Conservation (phyloP, 345 rosid species). For the Noccaea caerulescens region DNA sequence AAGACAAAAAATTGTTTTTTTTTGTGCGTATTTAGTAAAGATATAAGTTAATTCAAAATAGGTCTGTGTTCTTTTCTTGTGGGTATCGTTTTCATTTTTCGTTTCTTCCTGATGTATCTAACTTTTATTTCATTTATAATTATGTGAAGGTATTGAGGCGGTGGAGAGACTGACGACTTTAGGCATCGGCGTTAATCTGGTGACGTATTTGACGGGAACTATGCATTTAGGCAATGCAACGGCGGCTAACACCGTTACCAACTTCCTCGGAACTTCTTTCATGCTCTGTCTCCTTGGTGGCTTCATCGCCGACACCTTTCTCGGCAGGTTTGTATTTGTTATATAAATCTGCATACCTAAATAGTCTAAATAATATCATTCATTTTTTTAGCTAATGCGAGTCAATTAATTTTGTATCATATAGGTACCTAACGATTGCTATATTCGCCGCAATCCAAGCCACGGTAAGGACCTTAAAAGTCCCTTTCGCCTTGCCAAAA, state of each 20-base stretch:
- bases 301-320: conserved; percentile 89
- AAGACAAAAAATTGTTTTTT: neutral
- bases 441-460: conserved; percentile 88
- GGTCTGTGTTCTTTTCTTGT: conserved; percentile 7
- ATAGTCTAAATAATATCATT: neutral
- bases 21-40: conserved; percentile 4
- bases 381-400: neutral
- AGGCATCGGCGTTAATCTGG: conserved; percentile 90
- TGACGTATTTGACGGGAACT: conserved; percentile 85
- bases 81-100: neutral
- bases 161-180: conserved; percentile 91
- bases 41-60: neutral
- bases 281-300: conserved; percentile 96
- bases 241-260: conserved; percentile 85
- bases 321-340: conserved; percentile 69
- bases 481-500: conserved; percentile 23
- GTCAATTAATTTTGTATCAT: conserved; percentile 16
- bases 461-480: conserved; percentile 48
- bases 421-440: conserved; percentile 83
- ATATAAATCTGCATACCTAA: neutral
- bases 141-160: conserved; percentile 67
- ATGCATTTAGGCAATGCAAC: conserved; percentile 92
- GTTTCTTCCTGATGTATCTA: neutral
- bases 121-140: neutral
- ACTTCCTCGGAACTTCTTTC: conserved; percentile 94